phyloP scores from a whole-genome alignment of 2,329 filamentous ascomycete species.

The Camillea tinctor region DNA sequence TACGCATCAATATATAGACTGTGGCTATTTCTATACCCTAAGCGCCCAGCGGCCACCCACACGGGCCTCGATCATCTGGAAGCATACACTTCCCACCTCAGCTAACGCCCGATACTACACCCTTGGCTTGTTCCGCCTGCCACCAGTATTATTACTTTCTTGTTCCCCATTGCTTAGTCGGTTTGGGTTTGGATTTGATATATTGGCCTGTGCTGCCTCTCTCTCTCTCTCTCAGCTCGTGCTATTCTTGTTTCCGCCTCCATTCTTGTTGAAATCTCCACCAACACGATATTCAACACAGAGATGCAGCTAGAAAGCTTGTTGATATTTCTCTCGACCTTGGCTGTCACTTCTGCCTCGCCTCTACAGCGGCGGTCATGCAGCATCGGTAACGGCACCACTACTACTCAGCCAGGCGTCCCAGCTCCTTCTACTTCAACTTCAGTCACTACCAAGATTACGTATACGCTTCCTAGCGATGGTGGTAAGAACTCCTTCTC shows the following conservation, averaged over 20 bases:
- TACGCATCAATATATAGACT: slow-evolving; percentile 9
- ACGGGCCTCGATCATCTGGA: slow-evolving; percentile 21
- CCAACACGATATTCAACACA: slow-evolving; percentile 4
- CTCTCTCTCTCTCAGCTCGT: slow-evolving; percentile 2
- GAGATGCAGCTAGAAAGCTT: slow-evolving; percentile 30
- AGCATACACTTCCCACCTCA: slow-evolving; percentile 18
- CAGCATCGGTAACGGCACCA: slow-evolving; percentile 7
- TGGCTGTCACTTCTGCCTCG: slow-evolving; percentile 26
- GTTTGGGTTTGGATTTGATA: slow-evolving; percentile 13
- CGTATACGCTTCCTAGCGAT: slow-evolving; percentile 40
- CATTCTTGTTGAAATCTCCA: slow-evolving; percentile 5
- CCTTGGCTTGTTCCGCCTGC: slow-evolving; percentile 15
- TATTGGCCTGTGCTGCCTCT: slow-evolving; percentile 7
- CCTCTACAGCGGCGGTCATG: slow-evolving; percentile 25
- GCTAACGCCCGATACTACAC: slow-evolving; percentile 22
- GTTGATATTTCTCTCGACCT: slow-evolving; percentile 25
- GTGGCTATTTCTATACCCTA: slow-evolving; percentile 29
- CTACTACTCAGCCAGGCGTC: slow-evolving; percentile 2
- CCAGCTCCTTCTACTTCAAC: slow-evolving; percentile 8
- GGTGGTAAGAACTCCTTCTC: slow-evolving; percentile 25
- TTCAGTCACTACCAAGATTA: slow-evolving; percentile 12
- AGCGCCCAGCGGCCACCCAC: slow-evolving; percentile 28
- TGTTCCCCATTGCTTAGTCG: neutral
- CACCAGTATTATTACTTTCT: neutral
- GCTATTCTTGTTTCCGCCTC: neutral